A percentile compares a stretch with the other conserved stretches of the same genome.
These are phyloP conservation scores for Bacidia gigantensis DNA, from an alignment of 495 filamentous ascomycete species.

Conservation along the genomic window DNA sequence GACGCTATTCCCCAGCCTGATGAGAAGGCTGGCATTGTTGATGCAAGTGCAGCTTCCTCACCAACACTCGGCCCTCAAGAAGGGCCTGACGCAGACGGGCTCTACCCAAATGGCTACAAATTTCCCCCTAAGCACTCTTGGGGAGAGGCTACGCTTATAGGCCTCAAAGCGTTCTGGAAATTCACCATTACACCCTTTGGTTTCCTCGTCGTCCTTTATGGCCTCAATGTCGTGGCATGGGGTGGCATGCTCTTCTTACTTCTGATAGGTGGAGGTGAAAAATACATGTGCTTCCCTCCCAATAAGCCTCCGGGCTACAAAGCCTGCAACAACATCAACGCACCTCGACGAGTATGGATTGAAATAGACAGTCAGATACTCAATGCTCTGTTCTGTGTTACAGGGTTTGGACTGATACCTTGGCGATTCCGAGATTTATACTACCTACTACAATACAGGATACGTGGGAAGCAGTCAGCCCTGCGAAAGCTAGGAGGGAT, in stretches of 20 bases:
- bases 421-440: constrained; percentile 77
- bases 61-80: constrained; percentile 3
- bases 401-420: constrained; percentile 69
- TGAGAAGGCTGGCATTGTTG: constrained; percentile 3
- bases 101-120: constrained; percentile 49
- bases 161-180: constrained; percentile 34
- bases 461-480: constrained; percentile 36
- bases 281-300: constrained; percentile 63
- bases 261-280: constrained; percentile 51
- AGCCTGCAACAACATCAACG: constrained; percentile 58
- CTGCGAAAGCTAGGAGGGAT: constrained; percentile 50
- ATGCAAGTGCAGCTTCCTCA: constrained; percentile 3
- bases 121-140: constrained; percentile 55
- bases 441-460: constrained; percentile 49
- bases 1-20: constrained; percentile 7
- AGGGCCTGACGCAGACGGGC: constrained; percentile 19
- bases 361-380: constrained; percentile 77
- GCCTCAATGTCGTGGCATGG: constrained; percentile 73
- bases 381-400: constrained; percentile 75
- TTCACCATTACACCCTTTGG: constrained; percentile 56
- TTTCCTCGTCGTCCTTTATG: constrained; percentile 63
- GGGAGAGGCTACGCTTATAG: constrained; percentile 37
- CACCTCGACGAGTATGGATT: constrained; percentile 63
- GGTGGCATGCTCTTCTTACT: constrained; percentile 83
- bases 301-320: constrained; percentile 15